Evolutionary conservation across 1,139 yeast species (phyloP).

Genomic region (Yamadazyma sp.): DNA sequence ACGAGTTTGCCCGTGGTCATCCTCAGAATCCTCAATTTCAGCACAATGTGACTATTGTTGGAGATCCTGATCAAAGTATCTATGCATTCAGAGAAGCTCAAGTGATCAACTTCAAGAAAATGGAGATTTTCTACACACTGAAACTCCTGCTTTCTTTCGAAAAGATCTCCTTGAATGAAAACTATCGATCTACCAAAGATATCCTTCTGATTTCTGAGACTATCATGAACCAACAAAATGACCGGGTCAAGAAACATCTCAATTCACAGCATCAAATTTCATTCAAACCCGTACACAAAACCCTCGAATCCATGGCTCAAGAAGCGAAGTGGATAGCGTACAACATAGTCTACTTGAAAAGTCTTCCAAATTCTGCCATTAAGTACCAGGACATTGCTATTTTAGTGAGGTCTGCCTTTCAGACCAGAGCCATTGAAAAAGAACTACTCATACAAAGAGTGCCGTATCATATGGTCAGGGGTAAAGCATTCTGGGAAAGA

Average conservation of each 20-base stretch:
- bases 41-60: slow-evolving; percentile 76
- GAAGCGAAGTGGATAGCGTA: slow-evolving; percentile 63
- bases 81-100: slow-evolving; percentile 87
- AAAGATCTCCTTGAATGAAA: slow-evolving; percentile 54
- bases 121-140: slow-evolving; percentile 49
- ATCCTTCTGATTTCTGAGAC: slow-evolving; percentile 66
- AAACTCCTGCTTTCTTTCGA: slow-evolving; percentile 19
- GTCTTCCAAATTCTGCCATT: slow-evolving; percentile 35
- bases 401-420: slow-evolving; percentile 61
- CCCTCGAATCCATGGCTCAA: slow-evolving; percentile 35
- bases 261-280: slow-evolving; percentile 43
- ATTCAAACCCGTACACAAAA: slow-evolving; percentile 49
- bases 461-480: slow-evolving; percentile 69
- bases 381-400: slow-evolving; percentile 64
- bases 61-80: slow-evolving; percentile 96
- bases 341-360: slow-evolving; percentile 49
- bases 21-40: slow-evolving; percentile 21
- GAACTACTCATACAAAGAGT: slow-evolving; percentile 54
- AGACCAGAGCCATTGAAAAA: slow-evolving; percentile 61
- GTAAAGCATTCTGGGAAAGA: slow-evolving; percentile 78
- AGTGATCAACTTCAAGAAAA: slow-evolving; percentile 59
- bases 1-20: slow-evolving; percentile 51
- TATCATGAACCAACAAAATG: slow-evolving; percentile 62
- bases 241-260: slow-evolving; percentile 44
- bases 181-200: slow-evolving; percentile 76